Conservation (phyloP, 495 filamentous ascomycete species). For the Geopyxis carbonaria region DNA sequence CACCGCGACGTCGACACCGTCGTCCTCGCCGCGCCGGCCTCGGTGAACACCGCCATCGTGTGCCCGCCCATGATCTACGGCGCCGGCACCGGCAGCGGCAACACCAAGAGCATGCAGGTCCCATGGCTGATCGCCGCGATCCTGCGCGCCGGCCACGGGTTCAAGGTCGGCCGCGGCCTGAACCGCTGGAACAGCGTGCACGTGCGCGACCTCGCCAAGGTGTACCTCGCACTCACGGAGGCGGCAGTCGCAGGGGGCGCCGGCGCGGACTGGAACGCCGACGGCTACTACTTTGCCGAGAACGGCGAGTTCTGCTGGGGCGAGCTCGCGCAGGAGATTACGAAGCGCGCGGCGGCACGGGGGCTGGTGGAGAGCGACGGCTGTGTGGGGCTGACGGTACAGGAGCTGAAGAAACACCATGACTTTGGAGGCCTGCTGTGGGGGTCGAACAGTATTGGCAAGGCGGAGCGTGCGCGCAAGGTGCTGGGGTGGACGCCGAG, state of each 20-base stretch:
- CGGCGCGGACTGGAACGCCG: conserved; percentile 44
- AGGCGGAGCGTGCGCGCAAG: conserved; percentile 18
- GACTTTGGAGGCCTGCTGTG: conserved; percentile 14
- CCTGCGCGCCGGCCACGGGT: conserved; percentile 43
- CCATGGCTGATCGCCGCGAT: conserved; percentile 39
- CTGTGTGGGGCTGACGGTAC: conserved; percentile 23
- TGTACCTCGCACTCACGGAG: conserved; percentile 49
- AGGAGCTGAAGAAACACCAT: conserved; percentile 11
- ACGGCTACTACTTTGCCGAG: conserved; percentile 61
- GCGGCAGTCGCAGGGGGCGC: conserved; percentile 42
- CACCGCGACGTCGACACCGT: conserved; percentile 48
- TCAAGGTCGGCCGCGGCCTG: conserved; percentile 46
- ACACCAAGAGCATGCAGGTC: conserved; percentile 49
- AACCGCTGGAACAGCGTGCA: conserved; percentile 60
- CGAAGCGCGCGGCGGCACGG: conserved; percentile 42
- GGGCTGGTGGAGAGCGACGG: conserved; percentile 43
- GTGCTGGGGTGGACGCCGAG: conserved; percentile 17
- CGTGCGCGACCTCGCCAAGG: conserved; percentile 49
- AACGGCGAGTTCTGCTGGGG: conserved; percentile 54
- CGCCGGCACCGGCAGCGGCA: conserved; percentile 49
- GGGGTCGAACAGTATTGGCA: conserved; percentile 17
- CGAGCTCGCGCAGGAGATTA: conserved; percentile 44
- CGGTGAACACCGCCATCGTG: conserved; percentile 51
- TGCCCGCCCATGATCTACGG: conserved; percentile 71
- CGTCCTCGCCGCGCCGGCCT: conserved; percentile 31